Base-by-base conservation (phyloP, 2,329 filamentous ascomycete genomes). In the Arthrinium phaeospermum region DNA sequence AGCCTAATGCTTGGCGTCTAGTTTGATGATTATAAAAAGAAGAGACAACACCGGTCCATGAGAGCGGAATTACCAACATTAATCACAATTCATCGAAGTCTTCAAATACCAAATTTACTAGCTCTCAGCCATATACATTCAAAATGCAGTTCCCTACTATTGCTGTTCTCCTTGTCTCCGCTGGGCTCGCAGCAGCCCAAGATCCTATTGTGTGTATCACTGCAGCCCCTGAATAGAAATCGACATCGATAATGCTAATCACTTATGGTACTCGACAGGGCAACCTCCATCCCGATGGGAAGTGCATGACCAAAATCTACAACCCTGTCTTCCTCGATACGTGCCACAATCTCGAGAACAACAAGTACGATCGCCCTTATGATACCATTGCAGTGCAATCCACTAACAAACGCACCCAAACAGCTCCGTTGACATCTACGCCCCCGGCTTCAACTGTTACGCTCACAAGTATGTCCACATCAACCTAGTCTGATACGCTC, bases 121-220 rank as follows among this genome's bases (percentile, higher is more conserved):
- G 22, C 10, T 37, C 53, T 22, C 53, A 13, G 3, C 16, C 13
- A 19, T n/a, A 37, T 41, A 12, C 1, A n/a, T 22, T 14, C 57
- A 64, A 41, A n/a, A 64, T 64, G 57, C 57, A 64, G 57, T 64
- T 64, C 57, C 19, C 57, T 41, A 64, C 30, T n/a, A 19, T 64
- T n/a, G 22, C 57, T 10, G 19, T 64, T 41, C 8, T 64, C 57
- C 19, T 64, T 7, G 22, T 64, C 12, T 64, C 57, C 22, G 34
- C 19, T n/a, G 57, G 57, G 24, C 57, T 64, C 34, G 34, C 34
- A 19, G 57, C 34, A 41, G 57, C 57, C 22, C 34, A 41, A 34
- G 22, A 64, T 1, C 8, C 19, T 1, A 64, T 64, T 3, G 57
- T 64, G 22, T 7, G 57, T 64, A 41, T 22, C 22, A 64, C 2